Percentiles rank a stretch among this genome's conserved stretches.
phyloP scores from a whole-genome alignment of 139 green algal genomes.

The Medakamo hakoo region DNA sequence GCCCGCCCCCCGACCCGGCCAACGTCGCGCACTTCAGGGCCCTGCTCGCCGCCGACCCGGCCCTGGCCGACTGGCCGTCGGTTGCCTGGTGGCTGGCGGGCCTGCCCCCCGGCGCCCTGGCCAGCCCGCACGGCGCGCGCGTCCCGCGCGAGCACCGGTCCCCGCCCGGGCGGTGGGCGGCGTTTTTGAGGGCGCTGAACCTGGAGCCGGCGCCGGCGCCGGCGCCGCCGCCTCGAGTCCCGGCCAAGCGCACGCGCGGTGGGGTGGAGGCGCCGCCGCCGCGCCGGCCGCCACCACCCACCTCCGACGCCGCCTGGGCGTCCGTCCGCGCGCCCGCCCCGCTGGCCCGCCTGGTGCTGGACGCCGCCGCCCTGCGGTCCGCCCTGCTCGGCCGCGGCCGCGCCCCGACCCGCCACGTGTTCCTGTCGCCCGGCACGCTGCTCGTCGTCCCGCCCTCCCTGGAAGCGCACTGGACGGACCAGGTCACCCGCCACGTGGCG shows the following conservation, averaged over 20 bases:
- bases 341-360: constrained; percentile 18
- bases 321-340: constrained; percentile 11
- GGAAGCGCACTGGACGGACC: constrained; percentile 73
- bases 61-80: background rate
- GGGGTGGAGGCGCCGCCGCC: background rate
- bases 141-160: background rate
- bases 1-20: background rate
- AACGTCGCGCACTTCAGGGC: constrained; percentile 7
- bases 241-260: too few relatives aligned
- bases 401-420: constrained; percentile 21
- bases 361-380: constrained; percentile 21
- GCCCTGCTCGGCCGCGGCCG: constrained; percentile 17
- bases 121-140: background rate
- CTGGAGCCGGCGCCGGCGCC: background rate
- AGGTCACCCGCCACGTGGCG: constrained; percentile 42
- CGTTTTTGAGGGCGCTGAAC: background rate
- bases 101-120: background rate
- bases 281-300: background rate
- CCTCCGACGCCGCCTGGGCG: background rate
- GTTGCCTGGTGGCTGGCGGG: constrained; percentile 12
- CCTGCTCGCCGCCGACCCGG: constrained; percentile 1
- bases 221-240: too few relatives aligned
- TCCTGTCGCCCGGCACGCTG: constrained; percentile 75
- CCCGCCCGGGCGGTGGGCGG: background rate
- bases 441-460: constrained; percentile 73